Conservation (phyloP, 176 grass and related monocot species). For the Oryza meyeriana region DNA sequence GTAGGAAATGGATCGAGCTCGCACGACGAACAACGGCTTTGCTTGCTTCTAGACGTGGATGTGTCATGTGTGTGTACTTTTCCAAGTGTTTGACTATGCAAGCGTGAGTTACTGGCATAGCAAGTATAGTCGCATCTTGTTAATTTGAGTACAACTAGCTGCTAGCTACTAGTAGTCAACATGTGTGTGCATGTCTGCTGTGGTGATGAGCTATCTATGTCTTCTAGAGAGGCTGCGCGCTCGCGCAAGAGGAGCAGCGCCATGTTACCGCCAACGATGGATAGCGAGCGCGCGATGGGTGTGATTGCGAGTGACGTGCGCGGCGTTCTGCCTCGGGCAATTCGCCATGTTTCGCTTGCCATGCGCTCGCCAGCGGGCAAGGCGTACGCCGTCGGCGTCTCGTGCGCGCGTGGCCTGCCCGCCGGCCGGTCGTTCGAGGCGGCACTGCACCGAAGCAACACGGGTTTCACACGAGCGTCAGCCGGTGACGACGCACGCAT, state of each 20-base stretch:
- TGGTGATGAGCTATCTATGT: background rate
- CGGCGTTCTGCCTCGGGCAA: background rate
- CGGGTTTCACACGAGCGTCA: background rate
- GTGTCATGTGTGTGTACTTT: slow-evolving; percentile 25
- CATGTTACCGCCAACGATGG: too few relatives aligned
- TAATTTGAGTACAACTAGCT: background rate
- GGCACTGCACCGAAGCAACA: background rate
- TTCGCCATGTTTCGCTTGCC: background rate
- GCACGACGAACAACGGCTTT: background rate
- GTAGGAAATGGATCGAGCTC: background rate
- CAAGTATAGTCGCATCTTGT: too few relatives aligned
- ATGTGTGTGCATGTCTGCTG: background rate
- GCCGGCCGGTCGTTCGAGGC: background rate
- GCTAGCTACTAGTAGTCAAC: slow-evolving; percentile 13
- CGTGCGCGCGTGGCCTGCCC: background rate
- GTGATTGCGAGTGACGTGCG: background rate
- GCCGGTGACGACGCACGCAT: background rate
- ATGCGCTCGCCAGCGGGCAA: background rate
- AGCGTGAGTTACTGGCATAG: background rate
- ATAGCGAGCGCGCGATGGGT: too few relatives aligned
- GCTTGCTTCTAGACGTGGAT: slow-evolving; percentile 29
- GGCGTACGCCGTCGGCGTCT: background rate
- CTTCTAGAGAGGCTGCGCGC: background rate
- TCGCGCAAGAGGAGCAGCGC: too few relatives aligned
- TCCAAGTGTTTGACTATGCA: slow-evolving; percentile 19